Base-by-base conservation (phyloP, 768 basidiomycete genomes). In the Scleroderma bovista region DNA sequence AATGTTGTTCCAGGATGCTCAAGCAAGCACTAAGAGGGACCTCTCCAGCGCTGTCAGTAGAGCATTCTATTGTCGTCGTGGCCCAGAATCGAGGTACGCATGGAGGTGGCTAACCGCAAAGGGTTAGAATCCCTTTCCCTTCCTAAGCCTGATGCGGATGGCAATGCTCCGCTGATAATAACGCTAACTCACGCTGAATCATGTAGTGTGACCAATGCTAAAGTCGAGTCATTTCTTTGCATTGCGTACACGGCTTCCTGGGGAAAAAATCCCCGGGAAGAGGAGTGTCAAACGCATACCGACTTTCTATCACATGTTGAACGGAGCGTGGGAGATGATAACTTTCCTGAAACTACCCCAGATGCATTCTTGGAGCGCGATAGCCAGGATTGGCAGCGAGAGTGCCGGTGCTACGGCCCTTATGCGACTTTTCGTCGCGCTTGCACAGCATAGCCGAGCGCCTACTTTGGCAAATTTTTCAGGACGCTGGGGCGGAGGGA, bases 401-500 rank as follows among this genome's bases (percentile, higher is more conserved):
- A 26, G 48, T 13, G 48, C 60, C 7, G 67, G 65, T 8, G 64
- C 67, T 6, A 61, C 54, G 10, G 55, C 55, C 10, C 51, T 64
- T 15, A 45, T 57, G 17, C 60, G 67, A 5, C 46, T 69, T 16
- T 52, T 67, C n/a, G 60, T 57, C 6, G 23, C 62, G 17, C 59
- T 69, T 16, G 60, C 64, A 7, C 48, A 65, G 48, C 61, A 61
- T 15, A 57, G n/a, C n/a, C n/a, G n/a, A n/a, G n/a, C n/a, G n/a
- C n/a, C n/a, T n/a, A n/a, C n/a, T n/a, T n/a, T n/a, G n/a, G n/a
- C n/a, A 55, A 19, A n/a, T 61, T 13, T 53, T 69, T 7, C n/a
- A n/a, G n/a, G n/a, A n/a, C n/a, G n/a, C n/a, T n/a, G n/a, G n/a
- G n/a, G n/a, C n/a, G n/a, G n/a, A n/a, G n/a, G n/a, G n/a, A n/a